phyloP scores from a whole-genome alignment of 164 flowering plant genomes.

The Magnolia kwangsiensis region DNA sequence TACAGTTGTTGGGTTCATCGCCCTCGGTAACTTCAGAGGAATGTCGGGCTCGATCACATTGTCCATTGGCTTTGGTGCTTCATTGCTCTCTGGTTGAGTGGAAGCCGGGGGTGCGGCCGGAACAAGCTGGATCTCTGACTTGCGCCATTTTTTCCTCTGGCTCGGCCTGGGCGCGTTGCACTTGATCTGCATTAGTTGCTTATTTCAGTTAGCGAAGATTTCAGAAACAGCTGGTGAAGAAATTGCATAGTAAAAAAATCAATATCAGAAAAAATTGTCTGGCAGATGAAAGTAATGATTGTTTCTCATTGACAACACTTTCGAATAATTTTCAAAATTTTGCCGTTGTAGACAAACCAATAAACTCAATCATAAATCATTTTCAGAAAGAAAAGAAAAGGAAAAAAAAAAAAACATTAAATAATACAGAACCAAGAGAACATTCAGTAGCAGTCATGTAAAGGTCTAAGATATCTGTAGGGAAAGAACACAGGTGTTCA shows the following conservation, averaged over 20 bases:
- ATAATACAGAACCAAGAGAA: neutral
- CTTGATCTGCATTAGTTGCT: constrained; percentile 41
- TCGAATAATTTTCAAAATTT: no score
- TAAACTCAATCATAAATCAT: no score
- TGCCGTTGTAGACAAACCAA: no score
- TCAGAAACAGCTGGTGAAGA: neutral
- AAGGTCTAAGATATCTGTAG: no score
- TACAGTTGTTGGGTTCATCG: constrained; percentile 55
- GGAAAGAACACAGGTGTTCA: no score
- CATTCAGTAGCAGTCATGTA: neutral
- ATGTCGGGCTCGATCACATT: constrained; percentile 27
- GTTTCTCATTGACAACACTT: neutral
- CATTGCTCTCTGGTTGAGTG: constrained; percentile 27
- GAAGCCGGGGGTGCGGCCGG: constrained; percentile 46
- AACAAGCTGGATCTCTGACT: constrained; percentile 59
- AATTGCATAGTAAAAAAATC: neutral
- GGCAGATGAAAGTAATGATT: neutral
- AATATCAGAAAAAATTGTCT: neutral
- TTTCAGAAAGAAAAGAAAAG: no score
- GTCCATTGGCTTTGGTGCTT: constrained; percentile 31
- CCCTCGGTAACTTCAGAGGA: constrained; percentile 67
- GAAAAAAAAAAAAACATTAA: neutral
- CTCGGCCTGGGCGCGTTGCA: constrained; percentile 46
- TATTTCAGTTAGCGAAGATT: no score
- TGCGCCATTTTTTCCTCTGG: constrained; percentile 78